Percentiles rank a stretch among this genome's conserved stretches.
These are phyloP conservation scores for Saccharum officinarum DNA, from an alignment of 176 grass and related monocot species.

Conservation along the genomic window DNA sequence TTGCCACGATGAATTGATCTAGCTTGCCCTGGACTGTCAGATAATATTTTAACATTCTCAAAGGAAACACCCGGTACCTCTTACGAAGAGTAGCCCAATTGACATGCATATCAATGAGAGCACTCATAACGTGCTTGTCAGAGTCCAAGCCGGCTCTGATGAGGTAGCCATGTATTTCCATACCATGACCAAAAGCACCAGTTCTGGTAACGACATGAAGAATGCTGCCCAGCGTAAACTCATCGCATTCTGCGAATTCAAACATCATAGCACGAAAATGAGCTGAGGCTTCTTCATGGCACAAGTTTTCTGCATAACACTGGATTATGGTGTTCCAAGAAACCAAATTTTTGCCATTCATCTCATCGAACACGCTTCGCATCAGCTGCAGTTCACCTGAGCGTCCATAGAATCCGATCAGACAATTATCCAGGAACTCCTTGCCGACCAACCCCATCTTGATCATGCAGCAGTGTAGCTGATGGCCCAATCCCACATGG, in stretches of 20 bases:
- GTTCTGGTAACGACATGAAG: slow-evolving; percentile 42
- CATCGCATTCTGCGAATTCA: slow-evolving; percentile 41
- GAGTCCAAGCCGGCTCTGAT: slow-evolving; percentile 55
- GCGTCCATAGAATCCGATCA: slow-evolving; percentile 63
- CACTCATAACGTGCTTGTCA: slow-evolving; percentile 52
- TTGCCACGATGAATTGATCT: slow-evolving; percentile 61
- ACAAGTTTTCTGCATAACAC: slow-evolving; percentile 46
- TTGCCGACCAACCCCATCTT: slow-evolving; percentile 46
- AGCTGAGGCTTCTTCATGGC: slow-evolving; percentile 37
- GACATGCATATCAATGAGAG: slow-evolving; percentile 73
- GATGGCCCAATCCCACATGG: slow-evolving; percentile 37
- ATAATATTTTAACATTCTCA: slow-evolving; percentile 53
- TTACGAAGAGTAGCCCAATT: slow-evolving; percentile 22
- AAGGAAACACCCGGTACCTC: slow-evolving; percentile 13
- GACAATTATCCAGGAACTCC: slow-evolving; percentile 54
- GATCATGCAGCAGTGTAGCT: slow-evolving; percentile 58
- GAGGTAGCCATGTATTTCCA: slow-evolving; percentile 63
- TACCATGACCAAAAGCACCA: slow-evolving; percentile 46
- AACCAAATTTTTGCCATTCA: slow-evolving; percentile 53
- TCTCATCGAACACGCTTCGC: slow-evolving; percentile 47
- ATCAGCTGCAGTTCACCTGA: slow-evolving; percentile 40
- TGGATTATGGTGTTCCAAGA: slow-evolving; percentile 71
- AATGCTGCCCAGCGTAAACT: slow-evolving; percentile 56
- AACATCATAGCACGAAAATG: slow-evolving; percentile 55
- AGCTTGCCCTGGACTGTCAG: slow-evolving; percentile 40